Evolutionary conservation across 2,329 filamentous ascomycete species (phyloP).

Genomic region (Endoconidiophora polonica): DNA sequence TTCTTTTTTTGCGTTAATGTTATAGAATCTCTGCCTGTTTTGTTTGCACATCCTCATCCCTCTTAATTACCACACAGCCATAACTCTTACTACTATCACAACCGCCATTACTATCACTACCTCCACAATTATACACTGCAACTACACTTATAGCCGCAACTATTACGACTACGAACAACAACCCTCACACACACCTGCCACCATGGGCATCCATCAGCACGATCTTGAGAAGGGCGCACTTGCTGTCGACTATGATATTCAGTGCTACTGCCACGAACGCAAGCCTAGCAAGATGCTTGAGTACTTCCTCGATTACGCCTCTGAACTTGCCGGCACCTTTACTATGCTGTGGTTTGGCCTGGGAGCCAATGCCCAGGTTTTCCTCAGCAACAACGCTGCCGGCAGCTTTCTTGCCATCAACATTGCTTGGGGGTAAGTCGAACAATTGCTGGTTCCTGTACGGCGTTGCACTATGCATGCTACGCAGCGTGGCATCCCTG

Average conservation of each 20-base stretch:
- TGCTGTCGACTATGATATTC: neutral
- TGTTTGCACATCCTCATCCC: neutral
- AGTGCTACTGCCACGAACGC: constrained; percentile 1
- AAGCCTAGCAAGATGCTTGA: constrained; percentile 7
- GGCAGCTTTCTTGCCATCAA: constrained; percentile 34
- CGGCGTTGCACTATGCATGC: neutral
- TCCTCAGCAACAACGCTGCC: constrained; percentile 34
- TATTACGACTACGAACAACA: neutral
- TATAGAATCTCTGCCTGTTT: neutral
- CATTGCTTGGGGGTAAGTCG: constrained; percentile 32
- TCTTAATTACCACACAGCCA: neutral
- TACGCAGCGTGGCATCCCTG: neutral
- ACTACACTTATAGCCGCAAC: neutral
- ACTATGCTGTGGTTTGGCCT: constrained; percentile 53
- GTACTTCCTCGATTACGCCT: constrained; percentile 22
- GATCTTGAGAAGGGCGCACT: constrained; percentile 10
- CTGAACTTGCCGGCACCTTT: constrained; percentile 53
- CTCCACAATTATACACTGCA: neutral
- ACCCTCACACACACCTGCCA: neutral
- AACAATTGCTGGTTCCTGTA: neutral
- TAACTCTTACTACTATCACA: neutral
- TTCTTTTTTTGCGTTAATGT: neutral
- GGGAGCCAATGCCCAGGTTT: constrained; percentile 52
- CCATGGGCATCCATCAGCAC: constrained; percentile 4
- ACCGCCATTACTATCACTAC: neutral